Percentiles rank a stretch among this genome's conserved stretches.
Conservation (phyloP, 768 basidiomycete genomes). For the Amanita polypyramis region DNA sequence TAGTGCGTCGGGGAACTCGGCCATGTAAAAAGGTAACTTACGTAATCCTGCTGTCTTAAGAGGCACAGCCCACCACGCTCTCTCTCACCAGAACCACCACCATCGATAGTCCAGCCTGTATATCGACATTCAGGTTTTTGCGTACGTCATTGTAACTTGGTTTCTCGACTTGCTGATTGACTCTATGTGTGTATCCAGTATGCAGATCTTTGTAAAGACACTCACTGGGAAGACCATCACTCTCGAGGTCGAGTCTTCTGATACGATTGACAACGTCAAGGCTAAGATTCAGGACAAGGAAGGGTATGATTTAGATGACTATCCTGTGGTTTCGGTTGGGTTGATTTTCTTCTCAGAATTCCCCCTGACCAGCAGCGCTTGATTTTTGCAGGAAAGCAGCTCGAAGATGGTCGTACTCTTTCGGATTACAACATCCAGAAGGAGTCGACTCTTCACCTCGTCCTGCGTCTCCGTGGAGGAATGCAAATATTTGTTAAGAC, state of each 20-base stretch:
- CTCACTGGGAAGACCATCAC: conserved; percentile 61
- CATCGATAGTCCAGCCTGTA: neutral
- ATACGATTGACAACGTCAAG: conserved; percentile 70
- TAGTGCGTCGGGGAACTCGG: too few relatives aligned
- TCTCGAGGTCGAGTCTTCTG: conserved; percentile 63
- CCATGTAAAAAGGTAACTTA: neutral
- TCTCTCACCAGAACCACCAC: conserved; percentile 13
- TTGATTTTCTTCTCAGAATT: conserved; percentile 10
- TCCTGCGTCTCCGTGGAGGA: conserved; percentile 24
- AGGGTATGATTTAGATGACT: conserved; percentile 19
- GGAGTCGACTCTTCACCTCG: conserved; percentile 54
- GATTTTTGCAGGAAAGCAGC: conserved; percentile 54
- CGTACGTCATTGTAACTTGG: too few relatives aligned
- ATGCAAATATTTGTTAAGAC: conserved; percentile 61
- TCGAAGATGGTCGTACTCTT: conserved; percentile 26
- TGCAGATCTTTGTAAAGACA: conserved; percentile 34
- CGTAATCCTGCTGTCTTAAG: neutral
- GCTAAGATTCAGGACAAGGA: conserved; percentile 74
- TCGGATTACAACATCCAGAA: conserved; percentile 65
- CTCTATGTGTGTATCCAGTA: conserved; percentile 7
- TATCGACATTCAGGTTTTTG: neutral
- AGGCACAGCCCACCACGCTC: neutral
- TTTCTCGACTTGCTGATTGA: too few relatives aligned
- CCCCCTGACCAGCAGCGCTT: conserved; percentile 40
- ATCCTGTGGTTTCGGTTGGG: neutral